phyloP scores from a whole-genome alignment of 352 stramenopile species.

The Phytophthora pistaciae region DNA sequence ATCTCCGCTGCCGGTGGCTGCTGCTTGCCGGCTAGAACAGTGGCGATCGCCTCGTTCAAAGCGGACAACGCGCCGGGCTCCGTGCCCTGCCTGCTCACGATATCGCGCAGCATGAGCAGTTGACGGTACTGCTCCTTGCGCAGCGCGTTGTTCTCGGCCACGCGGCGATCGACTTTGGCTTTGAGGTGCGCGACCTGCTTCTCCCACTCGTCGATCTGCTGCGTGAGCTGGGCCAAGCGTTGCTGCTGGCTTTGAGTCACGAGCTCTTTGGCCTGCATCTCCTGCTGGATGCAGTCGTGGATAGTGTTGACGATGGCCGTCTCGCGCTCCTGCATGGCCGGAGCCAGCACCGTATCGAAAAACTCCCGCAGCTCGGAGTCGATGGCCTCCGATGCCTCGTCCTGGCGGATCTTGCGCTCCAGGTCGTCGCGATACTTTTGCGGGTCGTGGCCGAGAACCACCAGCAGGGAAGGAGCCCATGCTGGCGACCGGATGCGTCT shows the following conservation, averaged over 20 bases:
- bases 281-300: constrained; percentile 58
- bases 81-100: constrained; percentile 63
- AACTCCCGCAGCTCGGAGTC: constrained; percentile 47
- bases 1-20: constrained; percentile 4
- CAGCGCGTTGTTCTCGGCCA: constrained; percentile 69
- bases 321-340: constrained; percentile 65
- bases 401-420: constrained; percentile 28
- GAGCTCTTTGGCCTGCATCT: constrained; percentile 43
- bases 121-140: constrained; percentile 83
- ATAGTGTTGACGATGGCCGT: constrained; percentile 65
- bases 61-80: constrained; percentile 57
- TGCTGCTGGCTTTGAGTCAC: constrained; percentile 25
- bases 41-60: constrained; percentile 69
- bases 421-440: constrained; percentile 29
- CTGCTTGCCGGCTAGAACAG: constrained; percentile 35
- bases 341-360: constrained; percentile 52
- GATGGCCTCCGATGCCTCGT: constrained; percentile 30
- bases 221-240: constrained; percentile 20
- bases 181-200: constrained; percentile 47
- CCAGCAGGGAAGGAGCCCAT: constrained; percentile 22
- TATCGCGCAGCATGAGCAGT: constrained; percentile 73
- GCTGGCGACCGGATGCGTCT: constrained; percentile 16
- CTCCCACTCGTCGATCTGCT: constrained; percentile 43
- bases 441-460: constrained; percentile 28
- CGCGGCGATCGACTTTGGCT: constrained; percentile 68